These are phyloP conservation scores for Debaryomyces psychrophilus DNA, from an alignment of 1,139 yeast genomes.

Conservation along the genomic window DNA sequence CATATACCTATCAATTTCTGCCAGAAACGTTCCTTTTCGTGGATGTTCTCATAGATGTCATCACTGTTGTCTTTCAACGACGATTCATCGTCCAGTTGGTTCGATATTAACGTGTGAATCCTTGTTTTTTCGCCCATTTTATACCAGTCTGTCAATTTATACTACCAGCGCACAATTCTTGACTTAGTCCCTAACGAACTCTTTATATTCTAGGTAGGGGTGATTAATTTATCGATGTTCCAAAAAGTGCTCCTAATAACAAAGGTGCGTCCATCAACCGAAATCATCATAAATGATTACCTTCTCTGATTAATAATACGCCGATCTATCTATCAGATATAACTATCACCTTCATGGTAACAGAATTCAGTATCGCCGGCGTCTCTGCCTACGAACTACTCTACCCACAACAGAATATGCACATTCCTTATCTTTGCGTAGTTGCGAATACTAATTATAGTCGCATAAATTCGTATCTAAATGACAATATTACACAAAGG, in stretches of 20 bases:
- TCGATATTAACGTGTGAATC: not conserved
- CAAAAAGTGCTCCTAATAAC: constrained; percentile 4
- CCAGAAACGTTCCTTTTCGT: constrained; percentile 19
- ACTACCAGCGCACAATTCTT: not conserved
- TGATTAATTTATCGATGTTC: not conserved
- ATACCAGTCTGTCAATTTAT: not conserved
- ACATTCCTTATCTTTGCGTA: not conserved
- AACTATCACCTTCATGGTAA: too few species aligned
- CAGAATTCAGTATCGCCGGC: too few species aligned
- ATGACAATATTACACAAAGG: not conserved
- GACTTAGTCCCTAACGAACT: not conserved
- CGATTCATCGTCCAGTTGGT: constrained; percentile 1
- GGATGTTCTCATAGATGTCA: too few species aligned
- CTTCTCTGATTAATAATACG: not conserved
- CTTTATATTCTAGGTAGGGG: not conserved
- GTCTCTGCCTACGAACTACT: not conserved
- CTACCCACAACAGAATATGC: not conserved
- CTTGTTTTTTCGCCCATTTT: not conserved
- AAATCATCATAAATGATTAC: not conserved
- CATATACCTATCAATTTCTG: constrained; percentile 18
- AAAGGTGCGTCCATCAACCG: constrained; percentile 6
- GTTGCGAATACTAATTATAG: not conserved
- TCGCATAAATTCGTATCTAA: not conserved
- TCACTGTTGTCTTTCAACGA: not conserved
- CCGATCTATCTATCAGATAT: not conserved